Evolutionary conservation across 2,329 filamentous ascomycete species (phyloP).

Genomic region (Fonsecaea pedrosoi): DNA sequence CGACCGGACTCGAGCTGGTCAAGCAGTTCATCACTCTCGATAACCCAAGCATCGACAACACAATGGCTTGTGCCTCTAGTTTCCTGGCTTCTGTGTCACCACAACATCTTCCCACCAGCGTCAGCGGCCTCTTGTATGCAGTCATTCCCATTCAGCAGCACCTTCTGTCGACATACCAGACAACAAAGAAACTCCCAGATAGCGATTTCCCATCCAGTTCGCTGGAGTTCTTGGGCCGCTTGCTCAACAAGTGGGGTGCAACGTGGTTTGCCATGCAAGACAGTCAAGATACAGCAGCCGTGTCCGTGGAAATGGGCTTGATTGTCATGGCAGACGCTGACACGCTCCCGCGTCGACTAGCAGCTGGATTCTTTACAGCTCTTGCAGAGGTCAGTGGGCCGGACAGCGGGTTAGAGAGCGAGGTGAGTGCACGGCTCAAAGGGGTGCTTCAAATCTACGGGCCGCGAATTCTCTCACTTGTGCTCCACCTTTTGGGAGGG

Average conservation of each 20-base stretch:
- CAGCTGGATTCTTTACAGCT: conserved; percentile 53
- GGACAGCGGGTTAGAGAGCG: conserved; percentile 17
- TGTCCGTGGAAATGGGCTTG: conserved; percentile 52
- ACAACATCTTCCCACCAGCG: conserved; percentile 43
- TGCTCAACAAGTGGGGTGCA: conserved; percentile 51
- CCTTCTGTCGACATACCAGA: conserved; percentile 40
- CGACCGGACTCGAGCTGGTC: conserved; percentile 51
- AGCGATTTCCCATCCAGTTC: conserved; percentile 53
- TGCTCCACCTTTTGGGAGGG: conserved; percentile 52
- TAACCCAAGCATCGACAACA: conserved; percentile 50
- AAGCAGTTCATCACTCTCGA: conserved; percentile 48
- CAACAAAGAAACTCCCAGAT: conserved; percentile 38
- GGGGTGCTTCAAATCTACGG: conserved; percentile 43
- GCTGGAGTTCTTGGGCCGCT: conserved; percentile 53
- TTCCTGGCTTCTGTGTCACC: conserved; percentile 52
- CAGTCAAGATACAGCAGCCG: conserved; percentile 41
- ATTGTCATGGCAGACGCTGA: conserved; percentile 50
- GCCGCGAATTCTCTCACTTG: conserved; percentile 48
- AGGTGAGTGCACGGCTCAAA: conserved; percentile 28
- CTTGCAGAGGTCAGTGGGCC: conserved; percentile 45
- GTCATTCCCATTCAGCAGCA: conserved; percentile 42
- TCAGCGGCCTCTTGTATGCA: conserved; percentile 45
- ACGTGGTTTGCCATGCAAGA: conserved; percentile 48
- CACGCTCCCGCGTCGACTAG: conserved; percentile 55
- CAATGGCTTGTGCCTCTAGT: conserved; percentile 55